phyloP scores from a whole-genome alignment of 805 yeast genomes.

The Suhomyces faveliae region DNA sequence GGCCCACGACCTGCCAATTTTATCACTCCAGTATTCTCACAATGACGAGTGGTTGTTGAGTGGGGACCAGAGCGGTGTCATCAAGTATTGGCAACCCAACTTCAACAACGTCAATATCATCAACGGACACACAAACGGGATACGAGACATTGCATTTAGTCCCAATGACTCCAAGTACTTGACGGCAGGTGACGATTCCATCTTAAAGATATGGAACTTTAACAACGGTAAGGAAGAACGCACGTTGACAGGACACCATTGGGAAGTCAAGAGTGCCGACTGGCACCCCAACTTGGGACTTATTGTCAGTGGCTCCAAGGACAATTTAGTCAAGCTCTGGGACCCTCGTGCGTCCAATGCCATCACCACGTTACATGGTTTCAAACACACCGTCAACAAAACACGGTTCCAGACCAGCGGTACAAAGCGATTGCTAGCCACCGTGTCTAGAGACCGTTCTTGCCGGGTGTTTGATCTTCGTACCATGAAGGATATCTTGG shows the following conservation, averaged over 20 bases:
- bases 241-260: slow-evolving; percentile 84
- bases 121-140: slow-evolving; percentile 71
- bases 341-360: slow-evolving; percentile 84
- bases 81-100: slow-evolving; percentile 97
- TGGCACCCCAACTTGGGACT: slow-evolving; percentile 93
- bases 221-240: slow-evolving; percentile 83
- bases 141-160: slow-evolving; percentile 83
- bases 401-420: slow-evolving; percentile 85
- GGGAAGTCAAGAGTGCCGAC: slow-evolving; percentile 97
- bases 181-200: slow-evolving; percentile 91
- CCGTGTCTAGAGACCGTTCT: slow-evolving; percentile 86
- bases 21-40: slow-evolving; percentile 77
- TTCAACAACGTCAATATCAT: slow-evolving; percentile 90
- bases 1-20: slow-evolving; percentile 91
- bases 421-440: slow-evolving; percentile 68
- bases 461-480: slow-evolving; percentile 86
- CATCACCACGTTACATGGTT: slow-evolving; percentile 81
- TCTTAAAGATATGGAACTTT: slow-evolving; percentile 91
- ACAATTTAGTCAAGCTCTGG: slow-evolving; percentile 90
- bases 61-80: slow-evolving; percentile 88
- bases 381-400: slow-evolving; percentile 89
- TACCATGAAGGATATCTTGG: slow-evolving; percentile 71
- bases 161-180: slow-evolving; percentile 90
- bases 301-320: slow-evolving; percentile 91
- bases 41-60: slow-evolving; percentile 92